These are phyloP conservation scores for Arthrocladium fulminans DNA, from an alignment of 2,329 filamentous ascomycete genomes.

Conservation along the genomic window DNA sequence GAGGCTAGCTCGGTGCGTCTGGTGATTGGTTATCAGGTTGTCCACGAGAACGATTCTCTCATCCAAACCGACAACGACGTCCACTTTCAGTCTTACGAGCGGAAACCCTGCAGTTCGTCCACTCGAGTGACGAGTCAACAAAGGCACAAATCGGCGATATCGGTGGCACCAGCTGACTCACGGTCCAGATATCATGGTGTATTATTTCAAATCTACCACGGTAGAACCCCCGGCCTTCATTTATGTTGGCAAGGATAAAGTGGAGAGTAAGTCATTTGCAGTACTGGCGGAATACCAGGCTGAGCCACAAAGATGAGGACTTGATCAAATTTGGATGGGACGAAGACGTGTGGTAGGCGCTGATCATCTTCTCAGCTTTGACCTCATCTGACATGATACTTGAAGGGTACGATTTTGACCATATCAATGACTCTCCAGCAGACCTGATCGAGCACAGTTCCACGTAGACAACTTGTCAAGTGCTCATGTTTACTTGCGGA, in stretches of 20 bases:
- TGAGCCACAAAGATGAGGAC: conserved; percentile 67
- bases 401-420: conserved; percentile 12
- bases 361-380: not conserved
- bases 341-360: conserved; percentile 75
- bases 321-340: conserved; percentile 91
- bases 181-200: conserved; percentile 61
- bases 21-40: too few species aligned
- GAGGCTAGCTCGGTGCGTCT: too few species aligned
- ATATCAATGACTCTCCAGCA: not conserved
- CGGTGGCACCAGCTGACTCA: too few species aligned
- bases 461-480: conserved; percentile 96
- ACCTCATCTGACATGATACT: conserved; percentile 8
- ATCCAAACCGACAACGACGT: too few species aligned
- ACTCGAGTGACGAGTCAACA: too few species aligned
- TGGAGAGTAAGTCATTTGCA: conserved; percentile 64
- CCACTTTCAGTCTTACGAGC: too few species aligned
- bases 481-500: conserved; percentile 88
- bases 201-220: conserved; percentile 83
- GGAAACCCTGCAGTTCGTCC: too few species aligned
- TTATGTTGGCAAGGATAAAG: conserved; percentile 98
- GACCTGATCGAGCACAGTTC: conserved; percentile 49
- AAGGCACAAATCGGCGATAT: too few species aligned
- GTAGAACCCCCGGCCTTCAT: conserved; percentile 77
- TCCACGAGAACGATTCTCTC: too few species aligned
- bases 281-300: not conserved